Evolutionary conservation across 179 eudicot genomes (phyloP), one percentile per base, ranked within the genome.

Genomic region (Spinacia oleracea): DNA sequence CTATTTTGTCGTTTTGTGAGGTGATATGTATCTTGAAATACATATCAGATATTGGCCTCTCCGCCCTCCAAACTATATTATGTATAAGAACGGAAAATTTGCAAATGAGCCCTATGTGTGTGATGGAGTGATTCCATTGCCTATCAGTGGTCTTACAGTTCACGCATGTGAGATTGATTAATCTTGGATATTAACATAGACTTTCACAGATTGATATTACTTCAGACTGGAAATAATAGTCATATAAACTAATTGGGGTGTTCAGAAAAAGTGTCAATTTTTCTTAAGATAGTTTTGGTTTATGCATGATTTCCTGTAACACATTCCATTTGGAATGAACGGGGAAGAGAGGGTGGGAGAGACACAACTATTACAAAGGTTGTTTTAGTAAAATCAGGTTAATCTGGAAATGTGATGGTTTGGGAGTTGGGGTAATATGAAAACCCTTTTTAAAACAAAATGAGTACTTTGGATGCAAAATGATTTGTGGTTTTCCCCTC

Each of bases 381-480:
- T n/a, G 68, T 63, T 7, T 27, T 27, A 27, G 14, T 25, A 23
- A 70, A 27, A 27, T 27, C 0, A 45, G 11, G 72, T 67, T 21
- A 40, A 8, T 67, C 50, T 4, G 1, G 23, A 70, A 1, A 2
- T 23, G 73, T 11, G 18, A 23, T 69, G 20, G n/a, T 9, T 53
- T 53, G 58, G 9, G 21, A 18, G 32, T 25, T 25, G 3, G 65
- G 25, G 35, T 25, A 0, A 18, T 69, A 4, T 10, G 25, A 69
- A n/a, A n/a, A n/a, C n/a, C 53, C 45, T 15, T 1, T 11, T 45
- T 0, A 50, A 45, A 38, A 18, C 38, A 21, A 21, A 20, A 32
- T 51, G 18, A 1, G 60, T 3, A 74, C 50, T 56, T 72, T 72
- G 81, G 68, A 14, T 34, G 64, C 43, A 32, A 78, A 1, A 73